Evolutionary conservation across 352 stramenopile genomes (phyloP), one percentile per base, ranked within the genome.

Genomic region (Pythium sukuiense): DNA sequence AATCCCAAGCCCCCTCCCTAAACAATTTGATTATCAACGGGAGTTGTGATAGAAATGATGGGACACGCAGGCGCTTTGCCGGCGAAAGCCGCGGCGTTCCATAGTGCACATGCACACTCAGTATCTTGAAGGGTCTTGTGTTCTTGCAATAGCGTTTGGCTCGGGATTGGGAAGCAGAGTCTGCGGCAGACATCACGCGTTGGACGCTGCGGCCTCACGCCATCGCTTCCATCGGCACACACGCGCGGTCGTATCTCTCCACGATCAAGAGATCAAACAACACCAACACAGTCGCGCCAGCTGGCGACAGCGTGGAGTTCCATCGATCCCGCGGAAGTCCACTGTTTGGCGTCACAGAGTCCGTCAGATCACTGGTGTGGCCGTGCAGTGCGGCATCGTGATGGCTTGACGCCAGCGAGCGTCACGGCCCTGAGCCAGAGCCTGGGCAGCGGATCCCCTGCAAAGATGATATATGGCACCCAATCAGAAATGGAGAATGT

Each of bases 301-400:
- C 41, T 43, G 37, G 37, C 37, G 37, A 14, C 37, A 43, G 37
- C 37, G 37, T 48, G 41, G 41, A 26, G 41, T 48, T 48, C 41
- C 41, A 48, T 48, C 8, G 41, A 48, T 7, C 6, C 41, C 8
- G 4, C 41, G 16, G 26, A 48, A 24, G 41, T 6, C 41, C 41
- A 48, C 41, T 48, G 16, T 48, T 48, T 48, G 41, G 41, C 18
- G 41, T 48, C 41, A 48, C 41, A 48, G 14, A 48, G 41, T 48
- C 41, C 3, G 26, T 48, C 41, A 48, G 16, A 48, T 13, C 37
- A 43, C 11, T 43, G 37, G 18, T 43, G 11, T 18, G 1, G 37
- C 37, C 14, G 37, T 12, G 33, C n/a, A 43, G 11, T 43, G 37
- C 18, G 11, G 37, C 37, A 43, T 43, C 18, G 37, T 43, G 37